These are phyloP conservation scores for Diacronema lutheri DNA, from an alignment of 78 protist genomes.

Conservation along the genomic window DNA sequence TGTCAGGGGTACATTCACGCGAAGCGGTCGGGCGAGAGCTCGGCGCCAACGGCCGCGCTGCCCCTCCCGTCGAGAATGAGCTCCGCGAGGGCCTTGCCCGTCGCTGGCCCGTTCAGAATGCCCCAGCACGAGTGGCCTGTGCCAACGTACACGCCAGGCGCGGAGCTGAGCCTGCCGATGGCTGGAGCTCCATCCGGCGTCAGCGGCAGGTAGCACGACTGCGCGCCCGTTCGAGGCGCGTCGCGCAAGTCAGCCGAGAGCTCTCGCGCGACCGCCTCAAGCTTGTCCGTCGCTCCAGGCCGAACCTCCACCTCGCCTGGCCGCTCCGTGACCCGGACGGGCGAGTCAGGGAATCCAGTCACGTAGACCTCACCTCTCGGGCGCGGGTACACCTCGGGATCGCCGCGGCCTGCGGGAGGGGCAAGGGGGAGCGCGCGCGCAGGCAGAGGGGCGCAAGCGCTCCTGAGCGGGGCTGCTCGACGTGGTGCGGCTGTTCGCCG, in stretches of 20 bases:
- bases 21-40: too few species aligned
- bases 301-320: constrained; percentile 4
- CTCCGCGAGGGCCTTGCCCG: constrained; percentile 41
- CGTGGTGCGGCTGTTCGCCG: too few species aligned
- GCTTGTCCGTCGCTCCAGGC: not conserved
- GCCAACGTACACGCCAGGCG: constrained; percentile 6
- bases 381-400: constrained; percentile 50
- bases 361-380: constrained; percentile 30
- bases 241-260: not conserved
- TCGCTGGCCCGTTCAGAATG: constrained; percentile 46
- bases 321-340: not conserved
- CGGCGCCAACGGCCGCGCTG: too few species aligned
- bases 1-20: too few species aligned
- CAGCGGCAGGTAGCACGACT: constrained; percentile 31
- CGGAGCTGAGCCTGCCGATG: constrained; percentile 12
- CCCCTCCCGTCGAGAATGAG: constrained; percentile 18
- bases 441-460: too few species aligned
- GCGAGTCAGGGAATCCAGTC: constrained; percentile 4
- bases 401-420: too few species aligned
- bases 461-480: too few species aligned
- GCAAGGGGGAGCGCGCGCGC: too few species aligned
- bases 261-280: not conserved
- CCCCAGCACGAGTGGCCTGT: constrained; percentile 61
- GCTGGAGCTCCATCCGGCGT: not conserved
- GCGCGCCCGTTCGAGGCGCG: not conserved